phyloP scores from a whole-genome alignment of 2,329 filamentous ascomycete genomes.

The Penicillium aurantiogriseum region DNA sequence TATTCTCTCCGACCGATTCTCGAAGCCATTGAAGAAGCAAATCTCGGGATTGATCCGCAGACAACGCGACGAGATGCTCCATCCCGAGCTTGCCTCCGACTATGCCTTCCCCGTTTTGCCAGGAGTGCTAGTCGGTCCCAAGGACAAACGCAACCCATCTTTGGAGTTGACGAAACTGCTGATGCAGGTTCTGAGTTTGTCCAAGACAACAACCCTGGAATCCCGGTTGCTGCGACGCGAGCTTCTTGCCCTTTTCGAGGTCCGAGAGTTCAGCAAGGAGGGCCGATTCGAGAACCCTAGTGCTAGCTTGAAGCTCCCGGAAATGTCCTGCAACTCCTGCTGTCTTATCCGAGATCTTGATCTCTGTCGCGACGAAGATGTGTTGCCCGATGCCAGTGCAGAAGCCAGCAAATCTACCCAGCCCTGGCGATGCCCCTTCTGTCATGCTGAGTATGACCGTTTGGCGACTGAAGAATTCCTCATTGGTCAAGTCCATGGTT shows the following conservation, averaged over 20 bases:
- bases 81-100: slow-evolving; percentile 82
- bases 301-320: slow-evolving; percentile 67
- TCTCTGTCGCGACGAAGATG: slow-evolving; percentile 82
- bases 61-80: slow-evolving; percentile 83
- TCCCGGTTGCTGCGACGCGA: slow-evolving; percentile 86
- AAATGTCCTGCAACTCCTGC: slow-evolving; percentile 85
- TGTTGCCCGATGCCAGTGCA: slow-evolving; percentile 58
- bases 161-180: slow-evolving; percentile 89
- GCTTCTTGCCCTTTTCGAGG: slow-evolving; percentile 82
- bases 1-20: slow-evolving; percentile 77
- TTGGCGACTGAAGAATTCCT: slow-evolving; percentile 80
- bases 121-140: slow-evolving; percentile 43
- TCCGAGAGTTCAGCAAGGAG: slow-evolving; percentile 87
- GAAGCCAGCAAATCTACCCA: slow-evolving; percentile 38
- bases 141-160: slow-evolving; percentile 66
- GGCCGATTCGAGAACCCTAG: slow-evolving; percentile 87
- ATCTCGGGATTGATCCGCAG: slow-evolving; percentile 77
- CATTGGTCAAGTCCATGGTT: slow-evolving; percentile 70
- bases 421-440: slow-evolving; percentile 75
- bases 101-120: slow-evolving; percentile 80
- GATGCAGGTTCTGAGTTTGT: slow-evolving; percentile 87
- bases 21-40: slow-evolving; percentile 86
- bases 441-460: slow-evolving; percentile 72
- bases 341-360: slow-evolving; percentile 87
- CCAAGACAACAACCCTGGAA: slow-evolving; percentile 86